Evolutionary conservation across 164 flowering plant species (phyloP), one percentile per base, ranked within the genome.

Genomic region (Piper betle): DNA sequence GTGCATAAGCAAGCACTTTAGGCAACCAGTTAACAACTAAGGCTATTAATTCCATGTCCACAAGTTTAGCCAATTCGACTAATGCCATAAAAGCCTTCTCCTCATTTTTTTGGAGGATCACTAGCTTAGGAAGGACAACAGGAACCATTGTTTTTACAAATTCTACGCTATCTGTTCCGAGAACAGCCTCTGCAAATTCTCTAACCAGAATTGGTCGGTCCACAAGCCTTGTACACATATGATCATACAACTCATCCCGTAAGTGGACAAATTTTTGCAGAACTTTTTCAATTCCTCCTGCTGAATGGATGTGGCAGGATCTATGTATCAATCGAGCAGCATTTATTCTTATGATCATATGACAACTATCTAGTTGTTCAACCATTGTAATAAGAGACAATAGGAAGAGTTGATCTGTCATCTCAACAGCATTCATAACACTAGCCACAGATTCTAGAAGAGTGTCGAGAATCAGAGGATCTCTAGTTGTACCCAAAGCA

Each of bases 1-100:
- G 93, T 71, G 87, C 93, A 76, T 73, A 94, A 55, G 99, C 95
- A 70, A 94, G 96, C 67, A 94, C 99, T 77, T 84, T 88, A 4
- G 97, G 99, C 55, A 91, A 72, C 91, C 91, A 91, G 70, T 80
- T 77, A 54, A 91, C 85, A 62, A 81, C 73, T 64, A 91, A 71
- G 48, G 80, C 83, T 66, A 85, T 89, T 74, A 87, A 66, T 67
- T 91, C 97, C 41, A 79, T 83, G 56, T 82, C 71, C 73, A 87
- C 65, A 67, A 71, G 79, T 73, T 80, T 85, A 63, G 96, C 93
- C 72, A 91, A 65, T 70, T 83, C 91, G 63, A 76, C 59, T 68
- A 94, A 78, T 58, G 73, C 80, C 56, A 66, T 60, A 57, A 81
- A 63, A 59, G 87, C 82, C 70, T 78, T 78, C 64, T 77, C 78